These are phyloP conservation scores for sunflower (Helianthus annuus) DNA, from an alignment of 129 eudicot species.

Conservation along the genomic window DNA sequence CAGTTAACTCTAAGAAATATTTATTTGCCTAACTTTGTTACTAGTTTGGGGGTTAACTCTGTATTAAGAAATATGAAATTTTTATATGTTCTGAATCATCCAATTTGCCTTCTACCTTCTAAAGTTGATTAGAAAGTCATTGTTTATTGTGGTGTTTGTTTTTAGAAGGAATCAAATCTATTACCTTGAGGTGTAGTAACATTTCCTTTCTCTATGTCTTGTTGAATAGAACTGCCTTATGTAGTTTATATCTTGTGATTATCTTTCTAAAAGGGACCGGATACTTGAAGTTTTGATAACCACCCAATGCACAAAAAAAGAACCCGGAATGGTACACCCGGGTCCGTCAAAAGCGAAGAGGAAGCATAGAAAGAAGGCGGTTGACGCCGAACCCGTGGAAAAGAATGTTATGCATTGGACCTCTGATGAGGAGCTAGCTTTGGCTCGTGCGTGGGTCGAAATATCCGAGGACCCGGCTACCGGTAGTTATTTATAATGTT, in stretches of 20 bases:
- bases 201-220: not conserved
- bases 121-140: not conserved
- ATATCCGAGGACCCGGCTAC: no score
- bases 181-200: not conserved
- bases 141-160: not conserved
- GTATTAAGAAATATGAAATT: no score
- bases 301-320: no score
- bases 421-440: no score
- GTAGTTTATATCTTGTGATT: constrained; percentile 9
- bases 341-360: no score
- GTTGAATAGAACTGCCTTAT: not conserved
- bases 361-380: no score
- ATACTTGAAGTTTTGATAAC: not conserved
- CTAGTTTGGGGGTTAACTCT: not conserved
- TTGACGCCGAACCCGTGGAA: no score
- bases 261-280: not conserved
- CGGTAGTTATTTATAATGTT: no score
- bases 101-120: not conserved
- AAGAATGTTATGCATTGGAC: no score
- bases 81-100: not conserved
- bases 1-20: not conserved
- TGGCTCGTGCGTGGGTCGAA: no score
- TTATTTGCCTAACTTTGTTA: not conserved
- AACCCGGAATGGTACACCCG: no score
- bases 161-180: not conserved